Conservation (phyloP, 768 basidiomycete species). For the Kwoniella pini region DNA sequence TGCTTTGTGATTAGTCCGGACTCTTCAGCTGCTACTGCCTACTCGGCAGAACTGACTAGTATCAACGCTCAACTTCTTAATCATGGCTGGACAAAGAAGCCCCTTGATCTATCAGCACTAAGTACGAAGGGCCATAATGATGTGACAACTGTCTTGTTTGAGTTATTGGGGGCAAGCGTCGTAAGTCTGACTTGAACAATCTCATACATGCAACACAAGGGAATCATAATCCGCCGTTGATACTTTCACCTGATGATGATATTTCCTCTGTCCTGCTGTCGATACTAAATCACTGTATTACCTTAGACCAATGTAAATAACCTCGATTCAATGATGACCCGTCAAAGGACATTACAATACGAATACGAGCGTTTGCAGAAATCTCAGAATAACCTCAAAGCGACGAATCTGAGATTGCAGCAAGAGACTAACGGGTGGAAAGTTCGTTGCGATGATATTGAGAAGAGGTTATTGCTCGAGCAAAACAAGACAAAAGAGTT, state of each 20-base stretch:
- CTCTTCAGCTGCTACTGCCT: not conserved
- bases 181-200: too few relatives aligned
- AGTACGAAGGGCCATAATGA: conserved; percentile 31
- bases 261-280: not conserved
- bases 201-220: too few relatives aligned
- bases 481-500: conserved; percentile 35
- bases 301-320: conserved; percentile 38
- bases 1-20: conserved; percentile 2
- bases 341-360: conserved; percentile 40
- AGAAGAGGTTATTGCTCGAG: conserved; percentile 24
- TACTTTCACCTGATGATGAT: too few relatives aligned
- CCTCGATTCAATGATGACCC: conserved; percentile 30
- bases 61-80: conserved; percentile 42
- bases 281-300: too few relatives aligned
- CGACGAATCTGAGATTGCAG: conserved; percentile 19
- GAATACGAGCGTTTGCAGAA: conserved; percentile 39
- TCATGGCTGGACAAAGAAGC: conserved; percentile 42
- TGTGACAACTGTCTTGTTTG: conserved; percentile 35
- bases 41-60: conserved; percentile 26
- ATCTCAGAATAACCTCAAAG: not conserved
- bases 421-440: conserved; percentile 35
- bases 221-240: too few relatives aligned
- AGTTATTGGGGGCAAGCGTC: conserved; percentile 37
- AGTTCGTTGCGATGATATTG: conserved; percentile 30
- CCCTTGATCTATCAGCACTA: conserved; percentile 32